Conservation (phyloP, 305 asterid species). For the Solanum chacoense region DNA sequence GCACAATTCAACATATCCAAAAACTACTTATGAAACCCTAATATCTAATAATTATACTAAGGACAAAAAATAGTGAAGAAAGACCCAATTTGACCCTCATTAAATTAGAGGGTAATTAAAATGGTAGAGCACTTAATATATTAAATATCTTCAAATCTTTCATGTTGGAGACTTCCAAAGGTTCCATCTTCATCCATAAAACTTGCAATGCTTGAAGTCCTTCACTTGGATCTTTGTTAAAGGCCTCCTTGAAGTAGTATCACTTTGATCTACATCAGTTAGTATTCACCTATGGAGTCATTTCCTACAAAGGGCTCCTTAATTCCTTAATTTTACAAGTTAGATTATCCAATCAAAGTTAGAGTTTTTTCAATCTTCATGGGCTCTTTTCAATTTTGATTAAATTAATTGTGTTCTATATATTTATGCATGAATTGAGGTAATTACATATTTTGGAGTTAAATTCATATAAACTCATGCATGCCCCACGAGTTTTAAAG, state of each 20-base stretch:
- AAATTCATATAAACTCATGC: neutral
- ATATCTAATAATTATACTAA: neutral
- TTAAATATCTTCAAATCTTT: no score
- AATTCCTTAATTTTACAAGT: no score
- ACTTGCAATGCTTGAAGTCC: neutral
- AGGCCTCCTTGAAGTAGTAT: neutral
- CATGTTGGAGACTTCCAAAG: neutral
- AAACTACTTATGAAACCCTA: neutral
- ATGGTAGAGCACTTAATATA: neutral
- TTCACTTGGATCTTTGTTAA: neutral
- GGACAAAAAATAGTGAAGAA: neutral
- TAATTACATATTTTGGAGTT: neutral
- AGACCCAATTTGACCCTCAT: neutral
- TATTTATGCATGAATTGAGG: no score
- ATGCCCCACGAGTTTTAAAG: neutral
- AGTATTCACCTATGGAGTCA: no score
- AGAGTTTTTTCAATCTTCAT: no score
- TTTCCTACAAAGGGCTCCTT: no score
- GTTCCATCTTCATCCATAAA: neutral
- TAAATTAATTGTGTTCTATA: no score
- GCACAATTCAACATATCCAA: neutral
- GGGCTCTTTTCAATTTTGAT: no score
- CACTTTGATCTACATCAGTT: neutral
- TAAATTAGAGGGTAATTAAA: no score
- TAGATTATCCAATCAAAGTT: no score